Evolutionary conservation across 306 rosid species (phyloP), one percentile per base, ranked within the genome.

Genomic region (Mimosa bimucronata): DNA sequence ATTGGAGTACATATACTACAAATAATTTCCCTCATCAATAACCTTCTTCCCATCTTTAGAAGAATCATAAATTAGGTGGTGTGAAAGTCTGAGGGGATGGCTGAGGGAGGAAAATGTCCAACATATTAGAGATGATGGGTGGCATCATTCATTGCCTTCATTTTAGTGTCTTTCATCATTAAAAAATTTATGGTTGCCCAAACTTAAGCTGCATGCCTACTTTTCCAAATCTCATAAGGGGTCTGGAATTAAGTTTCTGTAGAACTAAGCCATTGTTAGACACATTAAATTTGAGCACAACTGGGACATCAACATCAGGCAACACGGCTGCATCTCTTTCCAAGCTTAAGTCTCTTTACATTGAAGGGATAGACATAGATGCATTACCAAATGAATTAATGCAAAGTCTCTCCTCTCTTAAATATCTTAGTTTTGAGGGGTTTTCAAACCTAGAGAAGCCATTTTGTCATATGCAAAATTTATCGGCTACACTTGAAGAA

Each of bases 161-260:
- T 53, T 53, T 21, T n/a, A 3, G 0, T 13, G 13, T 8, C 61
- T 53, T 53, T 53, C 28, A n/a, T n/a, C 12, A 21, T 58, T 58
- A n/a, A n/a, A 3, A 0, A 23, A 13, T 26, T 1, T 2, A 0
- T 1, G n/a, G 18, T 14, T 79, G 83, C 9, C 58, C 34, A 15
- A 9, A 46, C 0, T 26, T 79, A 42, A 7, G 9, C 13, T 73
- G n/a, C 66, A 73, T 73, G 77, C 77, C 66, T 1, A 8, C 28
- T 3, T 55, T 55, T 55, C 28, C 61, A n/a, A 55, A 55, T 55
- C 61, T 55, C 5, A 5, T 8, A 13, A 4, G 26, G 28, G 4
- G 2, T 0, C 9, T 55, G 13, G 4, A 0, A 7, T 55, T 55
- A 7, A 7, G 0, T 7, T 0, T 7, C 0, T 21, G 1, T n/a